Conservation (phyloP, 2,329 filamentous ascomycete species). For the Aureobasidium sp. region DNA sequence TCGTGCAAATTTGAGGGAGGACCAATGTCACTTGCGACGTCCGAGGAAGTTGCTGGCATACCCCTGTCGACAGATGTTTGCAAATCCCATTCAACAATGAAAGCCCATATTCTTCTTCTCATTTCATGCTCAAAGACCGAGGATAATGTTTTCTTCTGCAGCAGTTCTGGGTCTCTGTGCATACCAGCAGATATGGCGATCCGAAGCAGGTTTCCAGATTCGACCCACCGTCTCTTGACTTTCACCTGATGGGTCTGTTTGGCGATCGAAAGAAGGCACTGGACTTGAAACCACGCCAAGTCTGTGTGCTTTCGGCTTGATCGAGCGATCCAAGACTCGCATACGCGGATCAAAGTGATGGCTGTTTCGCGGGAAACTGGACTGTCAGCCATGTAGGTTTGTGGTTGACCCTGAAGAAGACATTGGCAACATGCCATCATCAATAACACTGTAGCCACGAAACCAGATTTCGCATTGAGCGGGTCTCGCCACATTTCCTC, state of each 20-base stretch:
- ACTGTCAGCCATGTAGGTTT: constrained; percentile 36
- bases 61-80: constrained; percentile 49
- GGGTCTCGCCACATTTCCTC: constrained; percentile 38
- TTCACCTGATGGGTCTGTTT: constrained; percentile 45
- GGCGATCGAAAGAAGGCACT: constrained; percentile 43
- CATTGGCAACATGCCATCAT: constrained; percentile 34
- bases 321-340: constrained; percentile 34
- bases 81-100: constrained; percentile 49
- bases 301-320: constrained; percentile 48
- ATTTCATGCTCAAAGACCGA: constrained; percentile 43
- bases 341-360: constrained; percentile 30
- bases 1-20: constrained; percentile 45
- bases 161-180: constrained; percentile 40
- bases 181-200: constrained; percentile 47
- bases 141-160: constrained; percentile 25
- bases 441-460: constrained; percentile 34
- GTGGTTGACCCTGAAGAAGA: constrained; percentile 21
- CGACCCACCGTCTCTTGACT: constrained; percentile 46
- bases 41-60: constrained; percentile 38
- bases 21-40: constrained; percentile 41
- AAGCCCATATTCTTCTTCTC: constrained; percentile 49
- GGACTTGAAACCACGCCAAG: constrained; percentile 42
- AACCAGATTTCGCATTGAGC: constrained; percentile 21
- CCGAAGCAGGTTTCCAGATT: constrained; percentile 43
- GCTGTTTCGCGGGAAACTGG: constrained; percentile 34